phyloP scores from a whole-genome alignment of 2,329 filamentous ascomycete genomes.

The Fusarium sacchari region DNA sequence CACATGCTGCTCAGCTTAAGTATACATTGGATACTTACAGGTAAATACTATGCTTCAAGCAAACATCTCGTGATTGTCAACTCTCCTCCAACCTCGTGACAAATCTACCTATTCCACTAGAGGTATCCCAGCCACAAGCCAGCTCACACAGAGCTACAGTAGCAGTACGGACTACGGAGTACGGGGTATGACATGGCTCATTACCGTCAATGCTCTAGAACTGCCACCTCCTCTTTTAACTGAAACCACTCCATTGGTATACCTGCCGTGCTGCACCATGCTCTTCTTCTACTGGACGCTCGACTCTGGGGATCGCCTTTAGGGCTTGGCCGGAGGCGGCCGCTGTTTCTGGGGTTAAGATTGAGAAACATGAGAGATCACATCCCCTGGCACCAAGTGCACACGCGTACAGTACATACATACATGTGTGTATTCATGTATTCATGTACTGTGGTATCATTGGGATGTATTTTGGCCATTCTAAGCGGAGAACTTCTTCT shows the following conservation, averaged over 20 bases:
- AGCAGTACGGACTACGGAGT: no score
- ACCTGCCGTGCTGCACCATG: not conserved
- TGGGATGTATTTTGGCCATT: not conserved
- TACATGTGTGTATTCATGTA: not conserved
- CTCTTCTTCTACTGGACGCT: slow-evolving; percentile 1
- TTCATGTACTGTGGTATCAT: not conserved
- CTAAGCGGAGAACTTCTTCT: slow-evolving; percentile 7
- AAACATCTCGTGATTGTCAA: slow-evolving; percentile 10
- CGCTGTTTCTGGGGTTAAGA: slow-evolving; percentile 14
- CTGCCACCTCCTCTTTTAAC: slow-evolving; percentile 5
- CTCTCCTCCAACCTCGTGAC: not conserved
- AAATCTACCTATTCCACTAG: not conserved
- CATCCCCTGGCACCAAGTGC: not conserved
- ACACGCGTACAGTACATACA: slow-evolving; percentile 11
- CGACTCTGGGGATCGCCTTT: slow-evolving; percentile 1
- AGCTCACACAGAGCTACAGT: not conserved
- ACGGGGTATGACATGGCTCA: slow-evolving; percentile 1
- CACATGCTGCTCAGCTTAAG: not conserved
- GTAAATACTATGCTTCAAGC: not conserved
- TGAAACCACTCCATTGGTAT: slow-evolving; percentile 22
- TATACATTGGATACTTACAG: not conserved
- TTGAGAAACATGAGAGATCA: slow-evolving; percentile 9
- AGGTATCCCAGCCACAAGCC: not conserved
- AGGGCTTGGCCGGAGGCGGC: slow-evolving; percentile 4
- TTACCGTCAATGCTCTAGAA: not conserved